A percentile compares a stretch with the other conserved stretches of the same genome.
Conservation (phyloP, 805 yeast species). For the Lipomyces sp. region DNA sequence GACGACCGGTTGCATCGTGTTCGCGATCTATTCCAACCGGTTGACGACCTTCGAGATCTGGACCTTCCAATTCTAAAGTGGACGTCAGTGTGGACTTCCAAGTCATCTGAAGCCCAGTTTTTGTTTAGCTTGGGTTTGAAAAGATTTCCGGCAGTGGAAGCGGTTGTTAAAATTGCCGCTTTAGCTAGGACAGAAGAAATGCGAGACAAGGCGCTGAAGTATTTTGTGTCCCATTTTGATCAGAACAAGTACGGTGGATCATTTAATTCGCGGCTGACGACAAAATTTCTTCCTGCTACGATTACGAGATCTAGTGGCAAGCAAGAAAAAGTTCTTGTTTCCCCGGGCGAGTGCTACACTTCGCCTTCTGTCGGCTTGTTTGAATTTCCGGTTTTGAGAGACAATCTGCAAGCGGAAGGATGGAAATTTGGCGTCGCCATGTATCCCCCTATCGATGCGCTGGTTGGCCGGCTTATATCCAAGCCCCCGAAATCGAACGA, state of each 20-base stretch:
- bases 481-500: slow-evolving; percentile 31
- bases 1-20: slow-evolving; percentile 29
- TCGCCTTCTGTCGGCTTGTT: slow-evolving; percentile 31
- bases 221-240: slow-evolving; percentile 33
- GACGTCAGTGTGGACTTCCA: slow-evolving; percentile 31
- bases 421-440: slow-evolving; percentile 36
- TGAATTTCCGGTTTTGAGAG: slow-evolving; percentile 35
- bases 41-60: slow-evolving; percentile 30
- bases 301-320: slow-evolving; percentile 18
- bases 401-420: slow-evolving; percentile 30
- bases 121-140: slow-evolving; percentile 36
- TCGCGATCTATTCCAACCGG: slow-evolving; percentile 37
- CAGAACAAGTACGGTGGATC: slow-evolving; percentile 29
- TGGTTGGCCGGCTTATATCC: slow-evolving; percentile 28
- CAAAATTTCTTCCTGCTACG: slow-evolving; percentile 27
- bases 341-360: slow-evolving; percentile 24
- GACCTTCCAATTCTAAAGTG: slow-evolving; percentile 36
- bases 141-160: slow-evolving; percentile 31
- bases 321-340: slow-evolving; percentile 7
- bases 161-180: slow-evolving; percentile 29
- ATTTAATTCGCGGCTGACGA: slow-evolving; percentile 4
- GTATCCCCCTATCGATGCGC: slow-evolving; percentile 31
- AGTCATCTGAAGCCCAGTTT: slow-evolving; percentile 34
- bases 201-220: slow-evolving; percentile 33
- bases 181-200: slow-evolving; percentile 6